Evolutionary conservation across 805 yeast species (phyloP), one percentile per base, ranked within the genome.

Genomic region (Alloascoidea hylecoeti): DNA sequence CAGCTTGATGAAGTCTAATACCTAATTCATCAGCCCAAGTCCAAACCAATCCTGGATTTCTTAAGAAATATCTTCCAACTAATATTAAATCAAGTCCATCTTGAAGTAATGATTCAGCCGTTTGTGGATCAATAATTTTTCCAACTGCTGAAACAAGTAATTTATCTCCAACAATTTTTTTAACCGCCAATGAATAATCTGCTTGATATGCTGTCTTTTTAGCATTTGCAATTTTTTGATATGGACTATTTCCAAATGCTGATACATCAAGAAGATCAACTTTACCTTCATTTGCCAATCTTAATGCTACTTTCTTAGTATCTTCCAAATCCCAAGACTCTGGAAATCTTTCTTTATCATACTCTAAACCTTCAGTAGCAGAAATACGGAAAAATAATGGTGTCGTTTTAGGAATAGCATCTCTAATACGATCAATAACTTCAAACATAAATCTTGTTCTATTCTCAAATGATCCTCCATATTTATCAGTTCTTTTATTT

Each of bases 381-480:
- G 71, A 66, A 17, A 69, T 46, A 44, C 78, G 58, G 33, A 68
- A 50, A 36, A 69, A 68, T 6, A 74, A 39, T 3, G 78, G 73
- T 33, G 58, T 56, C 15, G 56, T 58, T 14, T 52, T 52, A 1
- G 66, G 63, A 19, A 66, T 55, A 28, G 49, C 61, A 1, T 55
- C 41, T 42, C 61, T 57, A 30, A 72, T 48, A n/a, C 59, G 63
- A 44, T 76, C 78, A 18, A 66, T 44, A 5, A 66, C 44, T 23
- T 23, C 30, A 23, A 23, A 9, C 30, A 23, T n/a, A 38, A 76
- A 60, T 35, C 75, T 55, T 5, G 60, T 58, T 44, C 83, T 64
- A 53, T 74, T 74, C 47, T 73, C 80, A 38, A 74, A 58, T 2
- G 68, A 56, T 4, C 82, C 82, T 35, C 83, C 84, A 45, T 75